Percentiles rank a stretch among this genome's conserved stretches.
Evolutionary conservation across 2,329 filamentous ascomycete genomes (phyloP).

Genomic region (Reticulascus tulasneorum): DNA sequence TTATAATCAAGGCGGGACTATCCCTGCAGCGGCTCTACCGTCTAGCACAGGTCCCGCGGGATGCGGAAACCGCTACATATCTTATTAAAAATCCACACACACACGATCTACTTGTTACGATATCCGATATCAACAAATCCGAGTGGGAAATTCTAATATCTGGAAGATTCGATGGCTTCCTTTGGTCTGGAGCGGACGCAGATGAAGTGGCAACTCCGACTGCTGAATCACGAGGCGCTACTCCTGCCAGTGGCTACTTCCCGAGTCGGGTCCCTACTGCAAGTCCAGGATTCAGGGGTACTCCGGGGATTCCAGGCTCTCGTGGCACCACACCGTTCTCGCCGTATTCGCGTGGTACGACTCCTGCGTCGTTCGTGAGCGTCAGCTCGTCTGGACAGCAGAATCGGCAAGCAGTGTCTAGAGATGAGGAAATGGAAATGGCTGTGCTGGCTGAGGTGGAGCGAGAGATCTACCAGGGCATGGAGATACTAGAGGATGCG

Average conservation of each 20-base stretch:
- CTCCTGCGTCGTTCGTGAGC: slow-evolving; percentile 56
- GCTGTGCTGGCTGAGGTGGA: slow-evolving; percentile 87
- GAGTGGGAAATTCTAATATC: slow-evolving; percentile 97
- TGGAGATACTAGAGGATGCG: slow-evolving; percentile 91
- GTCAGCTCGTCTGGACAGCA: slow-evolving; percentile 45
- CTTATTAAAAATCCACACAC: slow-evolving; percentile 77
- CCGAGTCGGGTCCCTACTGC: slow-evolving; percentile 25
- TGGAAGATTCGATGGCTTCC: slow-evolving; percentile 90
- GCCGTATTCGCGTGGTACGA: slow-evolving; percentile 52
- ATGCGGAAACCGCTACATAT: slow-evolving; percentile 82
- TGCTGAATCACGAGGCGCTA: slow-evolving; percentile 45
- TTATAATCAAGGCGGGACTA: slow-evolving; percentile 69
- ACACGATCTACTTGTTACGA: slow-evolving; percentile 81
- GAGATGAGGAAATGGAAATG: slow-evolving; percentile 93
- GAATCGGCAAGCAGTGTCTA: slow-evolving; percentile 63
- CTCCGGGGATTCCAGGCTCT: slow-evolving; percentile 36
- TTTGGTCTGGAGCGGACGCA: slow-evolving; percentile 85
- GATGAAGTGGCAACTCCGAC: slow-evolving; percentile 38
- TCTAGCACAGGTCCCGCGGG: slow-evolving; percentile 66
- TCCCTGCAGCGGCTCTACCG: slow-evolving; percentile 85
- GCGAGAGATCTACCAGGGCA: slow-evolving; percentile 85
- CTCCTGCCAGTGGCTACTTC: slow-evolving; percentile 47
- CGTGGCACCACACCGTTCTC: slow-evolving; percentile 46
- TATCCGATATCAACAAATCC: slow-evolving; percentile 82
- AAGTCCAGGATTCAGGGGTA: slow-evolving; percentile 36